phyloP scores from a whole-genome alignment of 2,329 filamentous ascomycete species.

The Dothideomycetes sp. region DNA sequence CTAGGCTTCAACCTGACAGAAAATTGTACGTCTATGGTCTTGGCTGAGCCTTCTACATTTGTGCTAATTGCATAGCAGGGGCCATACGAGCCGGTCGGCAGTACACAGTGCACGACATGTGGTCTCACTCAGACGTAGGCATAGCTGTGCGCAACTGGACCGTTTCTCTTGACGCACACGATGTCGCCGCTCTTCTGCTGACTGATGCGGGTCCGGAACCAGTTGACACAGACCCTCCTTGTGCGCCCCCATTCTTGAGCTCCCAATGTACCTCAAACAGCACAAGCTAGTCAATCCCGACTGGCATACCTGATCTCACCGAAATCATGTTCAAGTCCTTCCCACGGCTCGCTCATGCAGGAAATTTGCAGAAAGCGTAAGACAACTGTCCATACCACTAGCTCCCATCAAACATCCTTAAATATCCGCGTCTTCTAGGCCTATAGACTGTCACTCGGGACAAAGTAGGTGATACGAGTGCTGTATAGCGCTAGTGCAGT shows the following conservation, averaged over 20 bases:
- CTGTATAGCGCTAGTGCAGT: too few species aligned
- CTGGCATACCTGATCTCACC: too few species aligned
- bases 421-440: too few species aligned
- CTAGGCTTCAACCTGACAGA: slow-evolving; percentile 17
- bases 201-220: slow-evolving; percentile 13
- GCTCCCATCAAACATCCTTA: too few species aligned
- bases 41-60: not conserved
- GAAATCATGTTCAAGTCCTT: not conserved
- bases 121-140: slow-evolving; percentile 13
- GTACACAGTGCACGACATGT: slow-evolving; percentile 17
- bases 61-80: slow-evolving; percentile 7
- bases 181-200: slow-evolving; percentile 15
- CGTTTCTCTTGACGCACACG: slow-evolving; percentile 13
- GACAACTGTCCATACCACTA: too few species aligned
- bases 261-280: not conserved
- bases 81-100: slow-evolving; percentile 14
- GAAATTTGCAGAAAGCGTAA: too few species aligned
- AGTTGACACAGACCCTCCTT: slow-evolving; percentile 5
- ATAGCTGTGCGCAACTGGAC: slow-evolving; percentile 15
- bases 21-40: slow-evolving; percentile 4
- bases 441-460: too few species aligned
- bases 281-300: slow-evolving; percentile 1
- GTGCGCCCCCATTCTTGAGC: slow-evolving; percentile 3
- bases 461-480: too few species aligned
- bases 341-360: too few species aligned